A percentile compares a stretch with the other conserved stretches of the same genome.
phyloP scores from a whole-genome alignment of 1,284 basidiomycete genomes.

The Phellopilus nigrolimitatus region DNA sequence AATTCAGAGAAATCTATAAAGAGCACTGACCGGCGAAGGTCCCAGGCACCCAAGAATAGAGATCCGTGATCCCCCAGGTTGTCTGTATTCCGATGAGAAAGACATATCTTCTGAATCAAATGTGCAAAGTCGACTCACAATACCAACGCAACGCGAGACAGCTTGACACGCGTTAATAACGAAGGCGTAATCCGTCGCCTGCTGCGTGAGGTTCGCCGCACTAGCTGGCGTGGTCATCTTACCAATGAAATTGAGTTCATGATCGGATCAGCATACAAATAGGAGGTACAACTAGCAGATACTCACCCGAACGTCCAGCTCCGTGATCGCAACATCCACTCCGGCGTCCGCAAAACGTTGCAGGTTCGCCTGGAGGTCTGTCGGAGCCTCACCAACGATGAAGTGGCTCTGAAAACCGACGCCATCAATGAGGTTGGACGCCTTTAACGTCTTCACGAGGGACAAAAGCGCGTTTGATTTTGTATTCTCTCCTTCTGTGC shows the following conservation, averaged over 20 bases:
- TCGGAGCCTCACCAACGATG: conserved; percentile 45
- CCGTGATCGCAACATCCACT: conserved; percentile 55
- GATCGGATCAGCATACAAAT: neutral
- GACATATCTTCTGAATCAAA: neutral
- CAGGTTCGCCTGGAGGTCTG: conserved; percentile 40
- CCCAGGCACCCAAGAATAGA: conserved; percentile 52
- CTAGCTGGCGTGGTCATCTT: conserved; percentile 50
- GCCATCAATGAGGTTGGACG: conserved; percentile 46
- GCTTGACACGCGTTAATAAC: conserved; percentile 50
- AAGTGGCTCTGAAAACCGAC: conserved; percentile 46
- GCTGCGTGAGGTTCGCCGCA: conserved; percentile 42
- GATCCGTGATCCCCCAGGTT: conserved; percentile 17
- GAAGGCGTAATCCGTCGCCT: conserved; percentile 49
- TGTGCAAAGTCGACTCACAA: conserved; percentile 47
- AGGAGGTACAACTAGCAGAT: neutral
- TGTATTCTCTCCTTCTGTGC: conserved; percentile 44
- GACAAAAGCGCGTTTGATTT: conserved; percentile 49
- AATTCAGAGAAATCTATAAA: neutral
- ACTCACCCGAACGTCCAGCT: conserved; percentile 46
- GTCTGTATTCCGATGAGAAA: conserved; percentile 5
- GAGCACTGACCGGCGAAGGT: conserved; percentile 38
- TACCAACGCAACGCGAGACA: conserved; percentile 45
- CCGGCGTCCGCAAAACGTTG: conserved; percentile 47
- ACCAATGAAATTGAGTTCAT: neutral
- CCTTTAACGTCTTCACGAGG: conserved; percentile 44